A percentile compares a stretch with the other conserved stretches of the same genome.
These are phyloP conservation scores for Paramecium pentaurelia DNA, from an alignment of 73 alveolate genomes.

Conservation along the genomic window DNA sequence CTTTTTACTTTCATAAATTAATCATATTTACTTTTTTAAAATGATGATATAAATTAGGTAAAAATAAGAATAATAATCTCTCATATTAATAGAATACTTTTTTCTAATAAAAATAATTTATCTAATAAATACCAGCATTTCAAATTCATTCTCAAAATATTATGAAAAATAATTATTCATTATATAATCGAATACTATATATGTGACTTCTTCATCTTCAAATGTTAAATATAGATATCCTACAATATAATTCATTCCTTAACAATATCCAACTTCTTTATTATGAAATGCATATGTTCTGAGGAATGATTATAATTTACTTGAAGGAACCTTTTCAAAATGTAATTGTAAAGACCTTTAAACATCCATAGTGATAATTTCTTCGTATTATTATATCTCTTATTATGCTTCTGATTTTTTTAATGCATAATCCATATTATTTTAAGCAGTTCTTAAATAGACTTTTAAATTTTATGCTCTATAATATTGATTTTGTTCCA, in stretches of 20 bases:
- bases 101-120: conserved; percentile 55
- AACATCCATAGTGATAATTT: neutral
- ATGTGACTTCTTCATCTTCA: conserved; percentile 82
- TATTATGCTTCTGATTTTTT: conserved; percentile 33
- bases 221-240: conserved; percentile 86
- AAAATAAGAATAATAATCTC: conserved; percentile 74
- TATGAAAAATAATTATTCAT: conserved; percentile 66
- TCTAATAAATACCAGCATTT: conserved; percentile 47
- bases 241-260: conserved; percentile 98
- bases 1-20: conserved; percentile 33
- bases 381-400: conserved; percentile 33
- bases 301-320: conserved; percentile 57
- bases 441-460: neutral
- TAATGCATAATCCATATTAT: neutral
- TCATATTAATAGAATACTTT: conserved; percentile 85
- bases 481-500: neutral
- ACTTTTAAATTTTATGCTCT: conserved; percentile 20
- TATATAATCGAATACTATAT: conserved; percentile 77
- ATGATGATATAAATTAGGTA: conserved; percentile 87
- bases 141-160: conserved; percentile 69
- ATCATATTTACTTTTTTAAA: conserved; percentile 59
- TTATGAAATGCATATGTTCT: conserved; percentile 86
- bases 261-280: conserved; percentile 88
- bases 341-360: conserved; percentile 50
- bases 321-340: conserved; percentile 26